These are phyloP conservation scores for Epichloe brachyelytri DNA, from an alignment of 2,329 filamentous ascomycete species.

Conservation along the genomic window DNA sequence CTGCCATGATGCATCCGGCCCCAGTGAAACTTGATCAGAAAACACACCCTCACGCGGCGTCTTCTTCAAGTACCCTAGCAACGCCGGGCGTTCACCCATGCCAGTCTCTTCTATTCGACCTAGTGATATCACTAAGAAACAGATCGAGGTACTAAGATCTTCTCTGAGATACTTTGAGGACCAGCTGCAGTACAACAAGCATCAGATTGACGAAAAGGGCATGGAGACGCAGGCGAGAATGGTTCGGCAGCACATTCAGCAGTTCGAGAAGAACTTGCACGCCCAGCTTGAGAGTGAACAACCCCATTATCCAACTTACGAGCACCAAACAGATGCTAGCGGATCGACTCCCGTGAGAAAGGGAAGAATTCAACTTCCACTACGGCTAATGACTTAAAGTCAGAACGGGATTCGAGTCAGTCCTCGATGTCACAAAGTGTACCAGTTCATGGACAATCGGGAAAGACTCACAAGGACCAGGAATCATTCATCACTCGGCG, in stretches of 20 bases:
- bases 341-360: conserved; percentile 9
- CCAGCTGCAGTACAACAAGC: conserved; percentile 47
- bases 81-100: conserved; percentile 17
- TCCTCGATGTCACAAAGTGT: conserved; percentile 9
- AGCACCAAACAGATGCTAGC: conserved; percentile 13
- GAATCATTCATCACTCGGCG: conserved; percentile 9
- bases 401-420: conserved; percentile 6
- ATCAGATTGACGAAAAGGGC: conserved; percentile 46
- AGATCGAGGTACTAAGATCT: conserved; percentile 37
- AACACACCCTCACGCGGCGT: conserved; percentile 8
- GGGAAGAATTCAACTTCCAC: conserved; percentile 6
- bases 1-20: conserved; percentile 13
- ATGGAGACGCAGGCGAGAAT: conserved; percentile 31
- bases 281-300: conserved; percentile 34
- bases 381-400: conserved; percentile 8
- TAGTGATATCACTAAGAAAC: conserved; percentile 48
- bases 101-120: conserved; percentile 46
- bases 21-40: conserved; percentile 9
- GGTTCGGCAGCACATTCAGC: conserved; percentile 32
- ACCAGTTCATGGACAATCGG: conserved; percentile 3
- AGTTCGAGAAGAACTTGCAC: conserved; percentile 35
- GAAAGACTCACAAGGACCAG: conserved; percentile 5
- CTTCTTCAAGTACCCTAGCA: conserved; percentile 8
- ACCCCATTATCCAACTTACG: conserved; percentile 25
- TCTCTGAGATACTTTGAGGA: conserved; percentile 44